Evolutionary conservation across 2,329 filamentous ascomycete species (phyloP), one percentile per base, ranked within the genome.

Genomic region (Diaporthe longicolla): DNA sequence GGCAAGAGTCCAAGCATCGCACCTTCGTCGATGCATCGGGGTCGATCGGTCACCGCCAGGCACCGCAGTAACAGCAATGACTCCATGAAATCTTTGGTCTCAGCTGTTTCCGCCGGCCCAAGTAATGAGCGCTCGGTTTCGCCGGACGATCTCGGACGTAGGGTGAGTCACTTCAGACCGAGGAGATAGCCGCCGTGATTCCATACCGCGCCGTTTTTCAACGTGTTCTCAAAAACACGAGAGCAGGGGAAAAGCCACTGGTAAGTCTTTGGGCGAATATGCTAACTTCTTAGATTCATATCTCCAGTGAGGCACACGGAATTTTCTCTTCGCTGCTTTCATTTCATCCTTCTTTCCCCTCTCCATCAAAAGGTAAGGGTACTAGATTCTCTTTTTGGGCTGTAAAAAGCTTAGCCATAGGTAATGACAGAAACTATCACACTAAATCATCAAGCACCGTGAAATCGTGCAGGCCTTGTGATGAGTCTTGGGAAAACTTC

Each of bases 271-370:
- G 15, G 61, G 54, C 45, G 32, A 26, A 24, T 26, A 6, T 35
- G 35, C n/a, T 26, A 10, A 43, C 40, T 43, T 7, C 40, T 43
- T 17, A 43, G 17, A 43, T 43, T 43, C 40, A 17, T 17, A 19
- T 13, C 66, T 58, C 37, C 17, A 70, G 24, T 48, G 66, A 70
- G 52, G 52, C 52, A 58, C 24, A 35, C 2, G n/a, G 13, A n/a
- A 17, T 1, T 43, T 61, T 61, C 17, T 15, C 21, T 24, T 37
- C 5, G 4, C 19, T 40, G 4, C 6, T 15, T 9, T 24, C 17
- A 4, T 24, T 17, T 24, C 15, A 7, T 5, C 3, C 9, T 57
- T 10, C 29, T 40, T 40, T 24, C 54, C 32, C 29, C 19, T 15
- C n/a, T 58, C 29, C 10, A 13, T 13, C n/a, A 11, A 37, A 5